A percentile compares a stretch with the other conserved stretches of the same genome.
These are phyloP conservation scores for Ustulina deusta DNA, from an alignment of 2,329 filamentous ascomycete species.

Conservation along the genomic window DNA sequence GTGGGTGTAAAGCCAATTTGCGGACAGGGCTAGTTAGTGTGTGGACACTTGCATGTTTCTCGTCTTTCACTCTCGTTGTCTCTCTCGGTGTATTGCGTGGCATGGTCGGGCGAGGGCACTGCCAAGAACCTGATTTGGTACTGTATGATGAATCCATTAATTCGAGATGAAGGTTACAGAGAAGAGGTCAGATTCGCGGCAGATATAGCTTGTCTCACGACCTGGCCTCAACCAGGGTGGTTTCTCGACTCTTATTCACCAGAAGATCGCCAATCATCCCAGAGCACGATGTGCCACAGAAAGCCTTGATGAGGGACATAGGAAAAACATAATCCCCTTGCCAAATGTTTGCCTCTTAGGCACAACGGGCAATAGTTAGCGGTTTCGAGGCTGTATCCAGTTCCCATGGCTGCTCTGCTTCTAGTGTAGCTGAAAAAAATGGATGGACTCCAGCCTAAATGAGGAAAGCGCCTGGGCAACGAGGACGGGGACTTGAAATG, in stretches of 20 bases:
- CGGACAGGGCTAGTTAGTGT: slow-evolving; percentile 30
- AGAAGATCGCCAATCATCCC: slow-evolving; percentile 6
- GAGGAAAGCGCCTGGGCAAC: slow-evolving; percentile 11
- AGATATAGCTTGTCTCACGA: slow-evolving; percentile 28
- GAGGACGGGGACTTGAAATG: slow-evolving; percentile 1
- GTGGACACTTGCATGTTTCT: slow-evolving; percentile 21
- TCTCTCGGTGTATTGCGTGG: slow-evolving; percentile 30
- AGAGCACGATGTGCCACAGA: slow-evolving; percentile 29
- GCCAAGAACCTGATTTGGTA: slow-evolving; percentile 11
- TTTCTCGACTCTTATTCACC: slow-evolving; percentile 1
- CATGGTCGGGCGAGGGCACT: neutral
- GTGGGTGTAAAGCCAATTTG: slow-evolving; percentile 26
- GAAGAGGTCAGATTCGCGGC: slow-evolving; percentile 16
- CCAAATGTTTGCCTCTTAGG: slow-evolving; percentile 13
- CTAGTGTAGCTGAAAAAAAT: slow-evolving; percentile 8
- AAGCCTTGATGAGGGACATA: neutral
- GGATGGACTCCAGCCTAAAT: slow-evolving; percentile 23
- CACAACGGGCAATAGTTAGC: slow-evolving; percentile 24
- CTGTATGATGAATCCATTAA: slow-evolving; percentile 9
- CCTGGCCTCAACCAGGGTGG: slow-evolving; percentile 9
- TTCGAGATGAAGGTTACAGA: neutral
- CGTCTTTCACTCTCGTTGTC: slow-evolving; percentile 5
- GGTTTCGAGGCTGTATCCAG: neutral
- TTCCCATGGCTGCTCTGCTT: neutral
- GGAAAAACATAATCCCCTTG: slow-evolving; percentile 3